These are phyloP conservation scores for Acrocalymma vagum DNA, from an alignment of 2,329 filamentous ascomycete species.

Conservation along the genomic window DNA sequence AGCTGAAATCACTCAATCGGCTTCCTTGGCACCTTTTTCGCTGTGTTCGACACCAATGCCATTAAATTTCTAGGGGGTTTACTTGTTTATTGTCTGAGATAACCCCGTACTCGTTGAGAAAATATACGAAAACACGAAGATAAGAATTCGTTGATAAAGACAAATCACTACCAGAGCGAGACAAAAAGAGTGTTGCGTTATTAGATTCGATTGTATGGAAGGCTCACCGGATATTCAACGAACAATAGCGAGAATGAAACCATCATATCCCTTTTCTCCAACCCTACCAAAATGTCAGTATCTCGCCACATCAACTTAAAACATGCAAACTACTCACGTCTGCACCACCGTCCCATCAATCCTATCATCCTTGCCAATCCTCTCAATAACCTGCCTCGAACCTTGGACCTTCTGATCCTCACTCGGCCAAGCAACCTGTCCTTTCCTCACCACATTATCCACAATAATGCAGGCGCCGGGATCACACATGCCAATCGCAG, in stretches of 20 bases:
- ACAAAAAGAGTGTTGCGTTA: too few species aligned
- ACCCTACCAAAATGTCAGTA: conserved; percentile 31
- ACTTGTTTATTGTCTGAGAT: too few species aligned
- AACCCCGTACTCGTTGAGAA: too few species aligned
- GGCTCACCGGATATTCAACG: too few species aligned
- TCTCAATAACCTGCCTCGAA: conserved; percentile 52
- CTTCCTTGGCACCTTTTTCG: too few species aligned
- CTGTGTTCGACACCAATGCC: too few species aligned
- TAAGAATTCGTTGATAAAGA: too few species aligned
- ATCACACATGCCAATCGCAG: conserved; percentile 53
- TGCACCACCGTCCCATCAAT: conserved; percentile 55
- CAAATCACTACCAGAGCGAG: too few species aligned
- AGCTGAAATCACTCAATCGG: too few species aligned
- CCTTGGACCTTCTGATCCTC: conserved; percentile 36
- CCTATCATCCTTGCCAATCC: conserved; percentile 51
- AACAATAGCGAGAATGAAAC: conserved; percentile 53
- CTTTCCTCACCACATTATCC: conserved; percentile 60
- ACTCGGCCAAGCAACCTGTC: conserved; percentile 43
- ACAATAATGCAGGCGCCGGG: conserved; percentile 55
- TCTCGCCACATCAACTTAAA: not conserved
- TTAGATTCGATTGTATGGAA: too few species aligned
- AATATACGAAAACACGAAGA: too few species aligned
- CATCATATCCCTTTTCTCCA: conserved; percentile 58
- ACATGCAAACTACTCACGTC: conserved; percentile 33
- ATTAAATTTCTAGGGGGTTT: too few species aligned